These are phyloP conservation scores for Aspergillus sp. DNA, from an alignment of 2,329 filamentous ascomycete species.

Conservation along the genomic window DNA sequence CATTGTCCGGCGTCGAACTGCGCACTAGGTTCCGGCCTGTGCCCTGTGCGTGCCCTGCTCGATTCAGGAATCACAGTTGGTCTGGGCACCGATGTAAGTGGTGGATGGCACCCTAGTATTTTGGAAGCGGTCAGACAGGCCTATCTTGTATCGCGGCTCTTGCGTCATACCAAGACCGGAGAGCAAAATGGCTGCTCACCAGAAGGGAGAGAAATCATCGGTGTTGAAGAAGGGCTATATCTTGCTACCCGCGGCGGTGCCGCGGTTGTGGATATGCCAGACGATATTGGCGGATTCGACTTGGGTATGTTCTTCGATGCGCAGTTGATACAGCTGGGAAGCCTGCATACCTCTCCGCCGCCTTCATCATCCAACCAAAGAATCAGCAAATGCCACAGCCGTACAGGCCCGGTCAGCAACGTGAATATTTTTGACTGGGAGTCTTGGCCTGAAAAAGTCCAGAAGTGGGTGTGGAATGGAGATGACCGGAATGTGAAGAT, in stretches of 20 bases:
- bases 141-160: slow-evolving; percentile 65
- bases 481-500: slow-evolving; percentile 83
- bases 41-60: slow-evolving; percentile 65
- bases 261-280: slow-evolving; percentile 63
- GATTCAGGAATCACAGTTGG: slow-evolving; percentile 70
- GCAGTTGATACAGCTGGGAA: slow-evolving; percentile 64
- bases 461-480: slow-evolving; percentile 91
- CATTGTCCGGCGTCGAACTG: slow-evolving; percentile 88
- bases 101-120: slow-evolving; percentile 74
- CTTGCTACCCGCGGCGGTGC: slow-evolving; percentile 86
- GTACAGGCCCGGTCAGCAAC: slow-evolving; percentile 47
- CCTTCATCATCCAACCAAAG: too few relatives aligned
- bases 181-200: slow-evolving; percentile 13
- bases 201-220: slow-evolving; percentile 54
- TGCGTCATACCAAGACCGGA: slow-evolving; percentile 28
- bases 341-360: slow-evolving; percentile 17
- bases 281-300: slow-evolving; percentile 70
- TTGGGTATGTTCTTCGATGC: slow-evolving; percentile 86
- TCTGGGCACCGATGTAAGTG: slow-evolving; percentile 82
- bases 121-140: slow-evolving; percentile 79
- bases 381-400: slow-evolving; percentile 3
- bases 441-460: slow-evolving; percentile 72
- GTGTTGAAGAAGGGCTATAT: slow-evolving; percentile 78
- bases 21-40: slow-evolving; percentile 69
- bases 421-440: slow-evolving; percentile 92